These are phyloP conservation scores for Aspergillus novofumigatus DNA, from an alignment of 2,329 filamentous ascomycete genomes.

Conservation along the genomic window DNA sequence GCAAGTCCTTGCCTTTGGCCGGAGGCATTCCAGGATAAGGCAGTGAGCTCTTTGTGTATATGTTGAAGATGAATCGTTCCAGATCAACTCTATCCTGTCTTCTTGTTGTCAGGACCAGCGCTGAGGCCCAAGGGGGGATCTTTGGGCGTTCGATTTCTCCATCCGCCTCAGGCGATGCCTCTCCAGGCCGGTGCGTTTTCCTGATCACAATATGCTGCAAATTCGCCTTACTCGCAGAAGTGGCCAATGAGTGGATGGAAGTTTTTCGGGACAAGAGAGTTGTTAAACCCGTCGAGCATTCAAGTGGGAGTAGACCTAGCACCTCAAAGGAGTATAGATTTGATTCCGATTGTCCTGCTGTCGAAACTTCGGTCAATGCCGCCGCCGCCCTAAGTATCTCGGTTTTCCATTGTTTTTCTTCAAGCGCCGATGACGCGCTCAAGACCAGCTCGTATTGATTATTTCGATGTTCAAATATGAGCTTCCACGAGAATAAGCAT, in stretches of 20 bases:
- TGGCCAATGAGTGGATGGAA: conserved; percentile 75
- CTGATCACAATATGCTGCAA: conserved; percentile 78
- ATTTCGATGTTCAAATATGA: conserved; percentile 73
- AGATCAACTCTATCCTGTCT: conserved; percentile 72
- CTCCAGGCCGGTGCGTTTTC: conserved; percentile 65
- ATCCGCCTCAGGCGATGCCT: conserved; percentile 40
- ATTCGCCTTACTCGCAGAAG: conserved; percentile 64
- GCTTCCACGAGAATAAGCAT: conserved; percentile 85
- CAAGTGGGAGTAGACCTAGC: conserved; percentile 68
- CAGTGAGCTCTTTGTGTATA: conserved; percentile 77
- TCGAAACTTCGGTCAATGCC: conserved; percentile 48
- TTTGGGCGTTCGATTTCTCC: conserved; percentile 71
- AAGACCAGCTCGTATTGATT: conserved; percentile 80
- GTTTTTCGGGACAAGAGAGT: conserved; percentile 53
- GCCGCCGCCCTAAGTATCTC: conserved; percentile 56
- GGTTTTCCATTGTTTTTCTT: conserved; percentile 75
- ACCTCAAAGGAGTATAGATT: conserved; percentile 44
- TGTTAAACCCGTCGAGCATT: conserved; percentile 69
- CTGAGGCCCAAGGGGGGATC: conserved; percentile 66
- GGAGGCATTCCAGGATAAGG: conserved; percentile 78
- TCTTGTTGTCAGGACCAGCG: conserved; percentile 69
- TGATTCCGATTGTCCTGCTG: conserved; percentile 35
- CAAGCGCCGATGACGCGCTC: conserved; percentile 75
- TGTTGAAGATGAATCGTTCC: conserved; percentile 68
- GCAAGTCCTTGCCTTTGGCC: conserved; percentile 65